Evolutionary conservation across 208 protist species (phyloP), one percentile per base, ranked within the genome.

Genomic region (Crithidia expoeki): DNA sequence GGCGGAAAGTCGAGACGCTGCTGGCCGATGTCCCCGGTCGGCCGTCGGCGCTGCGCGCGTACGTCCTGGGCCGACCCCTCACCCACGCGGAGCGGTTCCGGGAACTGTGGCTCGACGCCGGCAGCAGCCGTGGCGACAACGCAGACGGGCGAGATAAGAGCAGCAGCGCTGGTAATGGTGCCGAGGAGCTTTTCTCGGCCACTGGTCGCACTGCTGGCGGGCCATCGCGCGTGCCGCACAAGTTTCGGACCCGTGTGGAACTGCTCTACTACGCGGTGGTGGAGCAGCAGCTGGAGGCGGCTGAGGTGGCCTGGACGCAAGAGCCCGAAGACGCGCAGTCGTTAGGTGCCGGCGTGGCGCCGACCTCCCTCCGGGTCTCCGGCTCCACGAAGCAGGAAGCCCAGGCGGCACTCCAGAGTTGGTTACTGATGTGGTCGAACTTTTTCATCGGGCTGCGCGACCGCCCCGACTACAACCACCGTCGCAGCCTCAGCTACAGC

Each of bases 71-170:
- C 25, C 56, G 47, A n/a, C 72, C 81, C 7, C 51, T 56, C 58
- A 92, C 77, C 23, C 80, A 96, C 66, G 73, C 81, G 2, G 88
- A 92, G 66, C 85, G 88, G n/a, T 96, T 96, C 73, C 56, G 80
- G 27, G 88, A 89, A 63, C 81, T 96, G 16, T 96, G 91, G 91
- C 57, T 94, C 16, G 72, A 77, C 61, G 58, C 64, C 21, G 62
- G 50, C 42, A 59, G 61, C 38, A 3, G 34, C 61, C 33, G 27
- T 52, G 12, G 32, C 52, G 38, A 61, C 59, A 27, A 44, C 42
- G 30, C 3, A 38, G 5, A 0, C 14, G 50, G 11, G 12, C 23
- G 7, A 11, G 5, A 36, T n/a, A 28, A 3, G 23, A 30, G 14
- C 10, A 3, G 16, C 38, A 30, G 16, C 57, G 68, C 9, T 53